These are phyloP conservation scores for Colletotrichum magnum DNA, from an alignment of 2,329 filamentous ascomycete genomes.

Conservation along the genomic window DNA sequence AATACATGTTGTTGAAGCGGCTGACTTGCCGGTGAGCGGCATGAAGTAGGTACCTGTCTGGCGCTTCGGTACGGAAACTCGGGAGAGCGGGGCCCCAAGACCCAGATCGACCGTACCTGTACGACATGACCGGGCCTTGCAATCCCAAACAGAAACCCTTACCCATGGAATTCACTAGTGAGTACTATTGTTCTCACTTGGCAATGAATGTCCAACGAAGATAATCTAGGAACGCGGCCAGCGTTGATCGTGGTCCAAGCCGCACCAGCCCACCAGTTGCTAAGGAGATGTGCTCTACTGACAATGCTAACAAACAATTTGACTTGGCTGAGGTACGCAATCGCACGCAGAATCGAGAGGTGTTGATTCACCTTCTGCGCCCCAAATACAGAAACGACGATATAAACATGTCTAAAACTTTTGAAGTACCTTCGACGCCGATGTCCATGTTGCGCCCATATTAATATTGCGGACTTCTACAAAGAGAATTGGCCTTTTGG, in stretches of 20 bases:
- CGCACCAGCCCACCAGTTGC: too few relatives aligned
- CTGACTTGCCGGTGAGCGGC: conserved; percentile 2
- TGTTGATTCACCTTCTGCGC: too few relatives aligned
- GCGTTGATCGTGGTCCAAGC: background rate
- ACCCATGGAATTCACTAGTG: background rate
- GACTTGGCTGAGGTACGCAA: too few relatives aligned
- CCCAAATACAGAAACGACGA: conserved; percentile 2
- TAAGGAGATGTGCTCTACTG: background rate
- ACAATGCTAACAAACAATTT: too few relatives aligned
- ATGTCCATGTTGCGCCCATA: conserved; percentile 17
- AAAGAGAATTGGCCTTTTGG: background rate
- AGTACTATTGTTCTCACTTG: background rate
- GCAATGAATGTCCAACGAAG: background rate
- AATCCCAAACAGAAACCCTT: conserved; percentile 7
- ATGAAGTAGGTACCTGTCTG: background rate
- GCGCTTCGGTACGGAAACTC: background rate
- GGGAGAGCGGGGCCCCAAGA: conserved; percentile 5
- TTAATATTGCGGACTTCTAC: conserved; percentile 21
- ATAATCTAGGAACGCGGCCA: too few relatives aligned
- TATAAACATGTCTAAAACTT: conserved; percentile 18
- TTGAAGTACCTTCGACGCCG: conserved; percentile 20
- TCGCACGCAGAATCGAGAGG: background rate
- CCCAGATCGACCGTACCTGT: conserved; percentile 8
- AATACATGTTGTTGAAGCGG: background rate
- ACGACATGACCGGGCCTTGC: conserved; percentile 2